phyloP scores from a whole-genome alignment of 106 monocot species.

The Dioscorea alata region DNA sequence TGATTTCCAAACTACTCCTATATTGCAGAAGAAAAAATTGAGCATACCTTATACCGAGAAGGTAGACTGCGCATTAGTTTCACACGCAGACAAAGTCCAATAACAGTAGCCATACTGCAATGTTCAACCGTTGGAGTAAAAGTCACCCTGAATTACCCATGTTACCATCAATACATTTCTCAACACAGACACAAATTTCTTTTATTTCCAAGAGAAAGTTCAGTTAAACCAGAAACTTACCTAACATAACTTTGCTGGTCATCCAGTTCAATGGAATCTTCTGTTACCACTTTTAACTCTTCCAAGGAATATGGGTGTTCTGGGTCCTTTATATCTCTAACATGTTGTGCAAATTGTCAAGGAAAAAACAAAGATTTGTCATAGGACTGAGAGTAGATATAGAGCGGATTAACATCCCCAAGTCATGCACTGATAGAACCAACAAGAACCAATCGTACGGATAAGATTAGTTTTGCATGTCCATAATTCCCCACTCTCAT shows the following conservation, averaged over 20 bases:
- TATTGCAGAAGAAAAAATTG: too few relatives aligned
- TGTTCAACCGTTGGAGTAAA: slow-evolving; percentile 98
- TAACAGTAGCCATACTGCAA: slow-evolving; percentile 94
- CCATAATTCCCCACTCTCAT: not conserved
- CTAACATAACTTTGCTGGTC: slow-evolving; percentile 60
- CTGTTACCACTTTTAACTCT: slow-evolving; percentile 86
- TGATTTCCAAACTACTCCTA: too few relatives aligned
- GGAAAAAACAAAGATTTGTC: slow-evolving; percentile 11
- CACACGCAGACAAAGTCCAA: slow-evolving; percentile 92
- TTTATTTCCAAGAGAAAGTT: not conserved
- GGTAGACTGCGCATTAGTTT: slow-evolving; percentile 96
- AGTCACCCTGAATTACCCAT: slow-evolving; percentile 51
- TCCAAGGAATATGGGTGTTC: slow-evolving; percentile 93
- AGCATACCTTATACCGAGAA: slow-evolving; percentile 78
- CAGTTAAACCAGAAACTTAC: slow-evolving; percentile 22
- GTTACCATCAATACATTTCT: not conserved
- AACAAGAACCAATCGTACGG: not conserved
- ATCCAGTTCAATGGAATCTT: slow-evolving; percentile 76
- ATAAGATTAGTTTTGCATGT: not conserved
- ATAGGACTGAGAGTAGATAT: not conserved
- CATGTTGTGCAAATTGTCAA: slow-evolving; percentile 72
- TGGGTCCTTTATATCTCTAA: slow-evolving; percentile 98
- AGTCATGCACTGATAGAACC: not conserved
- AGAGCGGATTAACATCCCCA: not conserved
- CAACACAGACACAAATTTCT: not conserved